Evolutionary conservation across 495 filamentous ascomycete genomes (phyloP), one percentile per base, ranked within the genome.

Genomic region (Oleoguttula mirabilis): DNA sequence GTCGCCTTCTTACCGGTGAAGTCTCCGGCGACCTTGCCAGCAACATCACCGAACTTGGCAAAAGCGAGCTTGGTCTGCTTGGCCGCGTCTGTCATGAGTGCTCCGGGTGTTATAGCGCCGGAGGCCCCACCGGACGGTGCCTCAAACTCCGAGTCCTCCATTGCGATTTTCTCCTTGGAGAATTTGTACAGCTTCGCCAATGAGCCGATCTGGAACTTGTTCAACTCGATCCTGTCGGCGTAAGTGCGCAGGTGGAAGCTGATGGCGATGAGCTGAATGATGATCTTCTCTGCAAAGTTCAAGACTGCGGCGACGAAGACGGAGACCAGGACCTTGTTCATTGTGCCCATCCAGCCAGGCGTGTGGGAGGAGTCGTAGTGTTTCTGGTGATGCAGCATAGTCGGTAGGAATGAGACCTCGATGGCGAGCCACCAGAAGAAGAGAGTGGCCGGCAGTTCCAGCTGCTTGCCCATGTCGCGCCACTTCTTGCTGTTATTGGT

Each of bases 361-460:
- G 68, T 72, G 0, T 60, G 59, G n/a, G 56, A 67, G 30, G 69
- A 53, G 7, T 69, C 73, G 35, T 77, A 32, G 3, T 47, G 12
- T 19, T 41, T 43, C 21, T 87, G 81, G 57, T 98, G 84, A 54
- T 82, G 77, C 40, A 72, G 80, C 60, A 82, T 72, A 4, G 76
- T 82, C 21, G 80, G 79, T 2, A 74, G 61, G 58, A 81, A 82
- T 0, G 78, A 81, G 14, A 80, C 67, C 53, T 92, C 73, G 11
- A 94, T 74, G 7, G 80, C 81, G 11, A 98, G 69, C 75, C 81
- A 79, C 88, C 88, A 98, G 45, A 94, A 78, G 62, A 95, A 98
- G 7, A 95, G 56, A 0, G 87, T 87, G 0, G 77, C 76, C 21
- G 84, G 84, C 1, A 98, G 60, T 59, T 98, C 88, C 19, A 98